Conservation (phyloP, 225 moss, liverwort and hornwort genomes). For the Physcomitrellopsis africana region DNA sequence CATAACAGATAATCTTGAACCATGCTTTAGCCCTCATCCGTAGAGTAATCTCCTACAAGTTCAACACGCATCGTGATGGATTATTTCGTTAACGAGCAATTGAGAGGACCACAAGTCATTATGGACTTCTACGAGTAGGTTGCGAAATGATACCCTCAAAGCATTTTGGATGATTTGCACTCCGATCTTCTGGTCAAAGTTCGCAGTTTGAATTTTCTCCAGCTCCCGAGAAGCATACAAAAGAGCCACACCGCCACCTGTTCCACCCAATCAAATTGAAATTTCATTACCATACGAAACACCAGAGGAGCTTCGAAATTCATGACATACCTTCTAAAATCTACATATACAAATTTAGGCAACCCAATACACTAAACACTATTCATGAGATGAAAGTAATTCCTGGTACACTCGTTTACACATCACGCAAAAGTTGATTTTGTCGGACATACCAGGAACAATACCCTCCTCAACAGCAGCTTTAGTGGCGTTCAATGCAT, state of each 20-base stretch:
- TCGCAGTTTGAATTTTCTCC: constrained; percentile 47
- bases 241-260: constrained; percentile 60
- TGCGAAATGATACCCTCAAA: constrained; percentile 32
- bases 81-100: no score
- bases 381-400: not conserved
- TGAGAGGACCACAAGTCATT: no score
- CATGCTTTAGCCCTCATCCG: no score
- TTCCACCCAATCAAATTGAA: not conserved
- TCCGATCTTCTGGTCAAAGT: constrained; percentile 62
- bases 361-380: not conserved
- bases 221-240: constrained; percentile 53
- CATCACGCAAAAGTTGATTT: constrained; percentile 3
- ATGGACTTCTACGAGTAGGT: not conserved
- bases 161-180: constrained; percentile 66
- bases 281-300: not conserved
- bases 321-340: constrained; percentile 8
- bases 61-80: no score
- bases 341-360: not conserved
- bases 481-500: constrained; percentile 64
- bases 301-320: not conserved
- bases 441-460: constrained; percentile 45
- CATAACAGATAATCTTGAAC: not conserved
- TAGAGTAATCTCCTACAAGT: no score
- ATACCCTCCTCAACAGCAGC: constrained; percentile 67
- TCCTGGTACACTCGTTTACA: not conserved